Base-by-base conservation (phyloP, 2,329 filamentous ascomycete genomes). In the Coniochaeta pulveracea region DNA sequence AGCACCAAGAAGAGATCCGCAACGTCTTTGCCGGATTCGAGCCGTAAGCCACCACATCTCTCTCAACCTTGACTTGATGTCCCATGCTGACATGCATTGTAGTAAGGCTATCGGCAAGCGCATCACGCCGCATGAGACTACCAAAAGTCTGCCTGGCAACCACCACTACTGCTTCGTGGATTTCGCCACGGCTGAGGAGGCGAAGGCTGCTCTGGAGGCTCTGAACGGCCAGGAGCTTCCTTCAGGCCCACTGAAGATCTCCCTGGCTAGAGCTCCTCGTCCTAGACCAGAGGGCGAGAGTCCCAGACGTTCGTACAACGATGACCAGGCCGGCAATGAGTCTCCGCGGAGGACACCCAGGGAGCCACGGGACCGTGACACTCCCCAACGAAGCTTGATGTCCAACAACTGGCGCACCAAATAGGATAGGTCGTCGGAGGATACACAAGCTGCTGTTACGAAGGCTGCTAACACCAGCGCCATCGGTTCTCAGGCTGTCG, bases 101-200 rank as follows among this genome's bases (percentile, higher is more conserved):
- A 55, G 47, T 6, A 40, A 52, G 24, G 45, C 47, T 6, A 58
- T 69, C 29, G 58, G 64, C 42, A 69, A 69, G 43, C 56, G 64
- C 12, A 79, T 70, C 60, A 77, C 64, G 29, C 72, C 65, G 40
- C 75, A 62, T 48, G 73, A 58, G 46, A 72, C 54, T 46, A 77
- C 63, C 37, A 58, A 56, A 17, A 50, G 57, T n/a, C 58, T 60
- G 25, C 56, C 61, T 0, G 72, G 70, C 19, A 66, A 72, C 40
- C 64, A 74, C 46, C 69, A 79, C 52, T 80, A 74, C 51, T 72
- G 72, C 43, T 80, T 80, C 38, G 70, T 80, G n/a, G 74, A 80
- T 44, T 66, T 80, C 36, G 58, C 56, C 30, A 69, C 61, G 5
- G 48, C 55, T 1, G 64, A 73, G 34, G 67, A 78, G 40, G 72